These are phyloP conservation scores for Melastoma malabathricum DNA, from an alignment of 345 rosid genomes.

Conservation along the genomic window DNA sequence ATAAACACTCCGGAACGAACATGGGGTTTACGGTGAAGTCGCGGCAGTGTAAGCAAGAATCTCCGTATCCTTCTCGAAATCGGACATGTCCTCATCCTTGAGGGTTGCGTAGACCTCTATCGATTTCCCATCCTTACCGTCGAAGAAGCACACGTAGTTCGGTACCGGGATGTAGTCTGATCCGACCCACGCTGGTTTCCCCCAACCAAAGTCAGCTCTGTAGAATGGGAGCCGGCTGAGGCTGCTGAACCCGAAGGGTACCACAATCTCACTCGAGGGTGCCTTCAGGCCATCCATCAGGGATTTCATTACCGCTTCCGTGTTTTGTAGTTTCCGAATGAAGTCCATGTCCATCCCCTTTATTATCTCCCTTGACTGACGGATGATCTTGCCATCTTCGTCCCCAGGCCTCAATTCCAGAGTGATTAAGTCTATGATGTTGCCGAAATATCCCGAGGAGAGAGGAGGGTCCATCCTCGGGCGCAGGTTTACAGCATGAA, in stretches of 20 bases:
- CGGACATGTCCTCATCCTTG: constrained; percentile 16
- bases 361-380: too few species aligned
- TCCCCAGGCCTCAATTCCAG: too few species aligned
- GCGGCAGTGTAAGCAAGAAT: background rate
- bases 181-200: constrained; percentile 6
- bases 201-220: constrained; percentile 10
- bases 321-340: too few species aligned
- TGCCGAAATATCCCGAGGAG: constrained; percentile 1
- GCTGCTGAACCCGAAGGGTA: constrained; percentile 5
- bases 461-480: constrained; percentile 6
- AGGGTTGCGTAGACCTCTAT: constrained; percentile 12
- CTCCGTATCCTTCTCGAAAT: constrained; percentile 13
- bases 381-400: too few species aligned
- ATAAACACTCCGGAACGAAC: too few species aligned
- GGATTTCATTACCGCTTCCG: too few species aligned
- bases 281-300: too few species aligned
- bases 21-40: too few species aligned
- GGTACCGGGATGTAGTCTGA: constrained; percentile 1
- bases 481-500: constrained; percentile 14
- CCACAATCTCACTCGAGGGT: background rate
- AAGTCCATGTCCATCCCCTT: too few species aligned
- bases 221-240: constrained; percentile 4
- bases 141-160: constrained; percentile 7
- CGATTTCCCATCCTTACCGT: constrained; percentile 12
- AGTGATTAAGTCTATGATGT: background rate